phyloP scores from a whole-genome alignment of 257 asterid species.

The Thymus quinquecostatus region DNA sequence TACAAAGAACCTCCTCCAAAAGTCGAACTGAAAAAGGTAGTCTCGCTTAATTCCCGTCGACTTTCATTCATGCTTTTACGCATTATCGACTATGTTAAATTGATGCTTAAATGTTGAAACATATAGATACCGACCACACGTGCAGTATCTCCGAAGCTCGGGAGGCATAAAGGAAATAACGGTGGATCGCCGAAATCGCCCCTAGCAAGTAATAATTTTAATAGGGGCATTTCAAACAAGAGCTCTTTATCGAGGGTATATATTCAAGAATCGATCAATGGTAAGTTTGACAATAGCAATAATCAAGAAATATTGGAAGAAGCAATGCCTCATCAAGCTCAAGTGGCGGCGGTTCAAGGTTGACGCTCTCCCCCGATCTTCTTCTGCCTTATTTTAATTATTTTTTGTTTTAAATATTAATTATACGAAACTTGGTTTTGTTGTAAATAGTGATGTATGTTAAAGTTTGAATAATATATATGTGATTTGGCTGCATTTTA shows the following conservation, averaged over 20 bases:
- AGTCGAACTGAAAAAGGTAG: slow-evolving; percentile 81
- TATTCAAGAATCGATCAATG: slow-evolving; percentile 42
- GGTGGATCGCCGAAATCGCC: slow-evolving; percentile 41
- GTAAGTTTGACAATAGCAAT: slow-evolving; percentile 8
- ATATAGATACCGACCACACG: slow-evolving; percentile 79
- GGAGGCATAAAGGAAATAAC: slow-evolving; percentile 58
- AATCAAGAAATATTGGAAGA: neutral
- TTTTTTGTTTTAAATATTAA: too few species aligned
- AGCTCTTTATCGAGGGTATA: slow-evolving; percentile 48
- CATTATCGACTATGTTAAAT: too few species aligned
- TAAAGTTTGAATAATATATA: too few species aligned
- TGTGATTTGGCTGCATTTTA: too few species aligned
- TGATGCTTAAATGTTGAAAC: too few species aligned
- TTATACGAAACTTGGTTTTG: too few species aligned
- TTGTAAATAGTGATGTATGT: too few species aligned
- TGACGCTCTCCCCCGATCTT: too few species aligned
- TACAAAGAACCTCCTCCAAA: slow-evolving; percentile 86
- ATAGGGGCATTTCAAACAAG: slow-evolving; percentile 30
- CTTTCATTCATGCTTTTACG: neutral
- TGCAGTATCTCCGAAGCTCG: slow-evolving; percentile 81
- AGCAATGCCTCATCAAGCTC: neutral
- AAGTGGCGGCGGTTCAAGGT: neutral
- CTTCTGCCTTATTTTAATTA: too few species aligned
- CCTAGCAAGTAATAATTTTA: slow-evolving; percentile 32
- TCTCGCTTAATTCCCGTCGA: too few species aligned